These are phyloP conservation scores for Nicotiana knightiana DNA, from an alignment of 257 asterid species.

Conservation along the genomic window DNA sequence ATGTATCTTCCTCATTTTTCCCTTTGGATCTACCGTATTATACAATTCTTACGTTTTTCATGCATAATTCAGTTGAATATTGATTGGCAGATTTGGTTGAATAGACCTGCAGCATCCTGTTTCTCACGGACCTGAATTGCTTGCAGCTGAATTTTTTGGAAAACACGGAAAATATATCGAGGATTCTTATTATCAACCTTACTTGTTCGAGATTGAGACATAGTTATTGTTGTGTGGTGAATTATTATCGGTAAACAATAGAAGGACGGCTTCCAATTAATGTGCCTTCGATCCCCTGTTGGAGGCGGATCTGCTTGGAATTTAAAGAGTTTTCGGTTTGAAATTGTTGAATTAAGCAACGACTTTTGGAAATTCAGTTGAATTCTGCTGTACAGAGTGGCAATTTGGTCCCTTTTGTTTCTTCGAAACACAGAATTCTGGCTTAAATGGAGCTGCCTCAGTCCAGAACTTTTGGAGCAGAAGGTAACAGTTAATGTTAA, in stretches of 20 bases:
- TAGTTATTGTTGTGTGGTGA: neutral
- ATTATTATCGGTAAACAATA: neutral
- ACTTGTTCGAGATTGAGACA: neutral
- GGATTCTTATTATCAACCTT: neutral
- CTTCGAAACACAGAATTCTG: neutral
- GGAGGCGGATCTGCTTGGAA: conserved; percentile 28
- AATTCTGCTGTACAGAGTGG: conserved; percentile 13
- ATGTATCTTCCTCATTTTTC: conserved; percentile 15
- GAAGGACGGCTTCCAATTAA: neutral
- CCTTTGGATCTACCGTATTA: conserved; percentile 21
- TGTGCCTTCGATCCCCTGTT: neutral
- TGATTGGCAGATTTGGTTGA: conserved; percentile 25
- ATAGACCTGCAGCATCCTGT: neutral
- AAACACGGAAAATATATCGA: neutral
- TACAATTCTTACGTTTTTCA: conserved; percentile 12
- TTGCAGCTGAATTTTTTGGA: neutral
- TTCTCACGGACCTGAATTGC: neutral
- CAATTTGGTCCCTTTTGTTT: neutral
- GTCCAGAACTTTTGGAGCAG: conserved; percentile 46
- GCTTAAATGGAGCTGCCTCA: conserved; percentile 73
- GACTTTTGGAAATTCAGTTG: conserved; percentile 8
- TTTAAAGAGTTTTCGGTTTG: neutral
- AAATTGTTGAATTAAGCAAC: neutral
- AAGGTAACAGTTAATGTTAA: conserved; percentile 37
- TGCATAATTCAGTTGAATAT: conserved; percentile 36